These are phyloP conservation scores for Linnemannia exigua DNA, from an alignment of 192 early-diverging fungal species.

Conservation along the genomic window DNA sequence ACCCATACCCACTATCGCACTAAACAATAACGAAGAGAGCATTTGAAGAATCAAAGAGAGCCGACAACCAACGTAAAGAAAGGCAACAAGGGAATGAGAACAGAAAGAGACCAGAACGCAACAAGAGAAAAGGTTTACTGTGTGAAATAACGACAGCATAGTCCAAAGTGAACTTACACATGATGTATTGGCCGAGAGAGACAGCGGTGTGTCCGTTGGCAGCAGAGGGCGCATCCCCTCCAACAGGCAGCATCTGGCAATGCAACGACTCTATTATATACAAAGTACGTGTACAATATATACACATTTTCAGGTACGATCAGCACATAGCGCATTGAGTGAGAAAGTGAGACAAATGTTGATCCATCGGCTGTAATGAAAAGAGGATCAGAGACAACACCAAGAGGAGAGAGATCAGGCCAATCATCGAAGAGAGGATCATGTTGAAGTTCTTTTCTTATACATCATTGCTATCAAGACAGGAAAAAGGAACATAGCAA, in stretches of 20 bases:
- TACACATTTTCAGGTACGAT: background rate
- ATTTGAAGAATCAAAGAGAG: background rate
- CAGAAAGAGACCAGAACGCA: background rate
- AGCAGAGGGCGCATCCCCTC: slow-evolving; percentile 59
- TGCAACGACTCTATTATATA: slow-evolving; percentile 45
- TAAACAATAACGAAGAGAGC: background rate
- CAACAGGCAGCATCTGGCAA: slow-evolving; percentile 46
- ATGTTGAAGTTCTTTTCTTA: background rate
- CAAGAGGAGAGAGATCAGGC: background rate
- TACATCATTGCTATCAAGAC: background rate
- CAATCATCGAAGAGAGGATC: too few species aligned
- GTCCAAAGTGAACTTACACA: slow-evolving; percentile 38
- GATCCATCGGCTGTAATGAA: background rate
- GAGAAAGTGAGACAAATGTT: background rate
- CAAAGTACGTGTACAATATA: too few species aligned
- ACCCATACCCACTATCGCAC: too few species aligned
- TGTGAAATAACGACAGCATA: background rate
- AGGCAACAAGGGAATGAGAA: background rate
- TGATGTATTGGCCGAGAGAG: slow-evolving; percentile 60
- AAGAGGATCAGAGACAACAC: background rate
- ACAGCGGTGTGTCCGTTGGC: slow-evolving; percentile 59
- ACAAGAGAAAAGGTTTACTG: background rate
- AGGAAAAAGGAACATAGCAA: background rate
- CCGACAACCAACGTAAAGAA: background rate
- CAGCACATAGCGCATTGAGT: background rate